Evolutionary conservation across 2,329 filamentous ascomycete species (phyloP).

Genomic region (Trichoderma koningii): DNA sequence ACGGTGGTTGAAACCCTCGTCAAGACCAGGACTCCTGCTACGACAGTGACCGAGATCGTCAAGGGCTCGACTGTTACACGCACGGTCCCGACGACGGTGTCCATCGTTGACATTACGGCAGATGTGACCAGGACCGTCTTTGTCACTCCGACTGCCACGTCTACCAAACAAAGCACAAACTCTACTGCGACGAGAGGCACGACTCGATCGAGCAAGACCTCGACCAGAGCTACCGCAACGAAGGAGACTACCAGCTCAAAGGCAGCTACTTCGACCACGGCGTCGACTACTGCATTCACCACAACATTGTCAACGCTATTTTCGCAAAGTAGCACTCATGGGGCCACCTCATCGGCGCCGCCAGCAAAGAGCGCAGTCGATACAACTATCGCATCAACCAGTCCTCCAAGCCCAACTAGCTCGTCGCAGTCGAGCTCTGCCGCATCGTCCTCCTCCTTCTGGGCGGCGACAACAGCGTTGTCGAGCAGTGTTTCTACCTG

Average conservation of each 20-base stretch:
- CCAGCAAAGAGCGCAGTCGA: neutral
- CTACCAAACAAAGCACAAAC: conserved; percentile 11
- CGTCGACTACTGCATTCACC: conserved; percentile 1
- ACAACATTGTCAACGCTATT: neutral
- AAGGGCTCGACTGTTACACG: conserved; percentile 37
- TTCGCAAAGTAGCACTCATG: neutral
- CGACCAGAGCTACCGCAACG: neutral
- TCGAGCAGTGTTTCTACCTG: conserved; percentile 29
- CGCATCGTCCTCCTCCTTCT: conserved; percentile 27
- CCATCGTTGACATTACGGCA: conserved; percentile 37
- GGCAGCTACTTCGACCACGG: neutral
- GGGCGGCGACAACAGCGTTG: conserved; percentile 24
- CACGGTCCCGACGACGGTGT: conserved; percentile 36
- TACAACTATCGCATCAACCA: neutral
- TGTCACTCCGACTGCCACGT: conserved; percentile 35
- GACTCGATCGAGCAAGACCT: neutral
- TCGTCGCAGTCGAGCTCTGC: conserved; percentile 13
- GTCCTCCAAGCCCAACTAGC: neutral
- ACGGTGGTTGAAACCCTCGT: conserved; percentile 43
- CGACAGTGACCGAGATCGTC: conserved; percentile 37
- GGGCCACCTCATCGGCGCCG: neutral
- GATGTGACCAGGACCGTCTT: conserved; percentile 35
- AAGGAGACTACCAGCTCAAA: conserved; percentile 15
- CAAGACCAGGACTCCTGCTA: conserved; percentile 33
- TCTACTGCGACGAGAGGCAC: conserved; percentile 11